Evolutionary conservation across 129 eudicot species (phyloP).

Genomic region (Centaurea solstitialis): DNA sequence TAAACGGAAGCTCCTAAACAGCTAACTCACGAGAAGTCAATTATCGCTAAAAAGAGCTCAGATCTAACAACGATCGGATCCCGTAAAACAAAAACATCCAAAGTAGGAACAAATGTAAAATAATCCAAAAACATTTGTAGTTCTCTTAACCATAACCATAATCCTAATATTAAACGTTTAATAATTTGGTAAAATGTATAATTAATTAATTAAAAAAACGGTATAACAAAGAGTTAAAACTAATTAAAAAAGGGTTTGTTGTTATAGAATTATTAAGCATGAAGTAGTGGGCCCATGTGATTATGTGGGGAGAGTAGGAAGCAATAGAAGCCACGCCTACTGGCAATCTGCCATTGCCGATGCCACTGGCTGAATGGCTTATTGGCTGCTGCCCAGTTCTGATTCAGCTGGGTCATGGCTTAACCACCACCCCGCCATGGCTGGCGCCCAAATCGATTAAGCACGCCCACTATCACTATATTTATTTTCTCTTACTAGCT

Average conservation of each 20-base stretch:
- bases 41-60: too few relatives aligned
- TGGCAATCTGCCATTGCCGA: slow-evolving; percentile 17
- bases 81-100: too few relatives aligned
- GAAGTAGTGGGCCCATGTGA: slow-evolving; percentile 29
- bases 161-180: too few relatives aligned
- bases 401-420: slow-evolving; percentile 16
- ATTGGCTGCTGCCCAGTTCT: slow-evolving; percentile 5
- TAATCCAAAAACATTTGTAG: too few relatives aligned
- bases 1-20: too few relatives aligned
- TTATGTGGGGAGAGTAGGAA: slow-evolving; percentile 33
- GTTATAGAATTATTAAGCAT: slow-evolving; percentile 7
- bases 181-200: neutral
- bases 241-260: neutral
- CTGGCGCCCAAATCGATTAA: slow-evolving; percentile 20
- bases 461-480: slow-evolving; percentile 4
- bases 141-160: too few relatives aligned
- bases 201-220: neutral
- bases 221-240: neutral
- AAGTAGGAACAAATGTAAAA: too few relatives aligned
- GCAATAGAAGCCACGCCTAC: slow-evolving; percentile 26
- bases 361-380: neutral
- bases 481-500: too few relatives aligned
- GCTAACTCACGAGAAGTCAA: too few relatives aligned
- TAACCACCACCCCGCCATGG: slow-evolving; percentile 1
- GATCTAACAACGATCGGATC: too few relatives aligned